phyloP scores from a whole-genome alignment of 495 filamentous ascomycete species.

The Neurospora sp. region DNA sequence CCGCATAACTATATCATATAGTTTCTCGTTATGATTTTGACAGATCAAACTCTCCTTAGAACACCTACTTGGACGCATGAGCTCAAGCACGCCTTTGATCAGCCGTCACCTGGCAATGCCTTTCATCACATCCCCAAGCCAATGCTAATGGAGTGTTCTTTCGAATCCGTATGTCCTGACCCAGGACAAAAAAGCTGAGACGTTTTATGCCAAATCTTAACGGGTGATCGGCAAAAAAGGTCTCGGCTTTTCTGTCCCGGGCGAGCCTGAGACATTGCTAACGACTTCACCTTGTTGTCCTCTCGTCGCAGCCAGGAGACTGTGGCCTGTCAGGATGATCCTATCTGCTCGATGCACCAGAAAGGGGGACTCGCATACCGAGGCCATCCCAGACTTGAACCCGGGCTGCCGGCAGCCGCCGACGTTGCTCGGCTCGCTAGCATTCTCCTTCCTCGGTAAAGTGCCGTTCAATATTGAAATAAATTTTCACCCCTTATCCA shows the following conservation, averaged over 20 bases:
- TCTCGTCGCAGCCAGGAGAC: background rate
- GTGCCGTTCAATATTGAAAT: background rate
- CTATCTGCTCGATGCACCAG: background rate
- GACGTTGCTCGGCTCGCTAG: background rate
- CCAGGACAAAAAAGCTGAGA: no score
- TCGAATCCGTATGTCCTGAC: background rate
- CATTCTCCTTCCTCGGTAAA: background rate
- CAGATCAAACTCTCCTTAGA: background rate
- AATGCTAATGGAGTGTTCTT: background rate
- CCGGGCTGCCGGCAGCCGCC: background rate
- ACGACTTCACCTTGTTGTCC: background rate
- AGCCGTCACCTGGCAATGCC: background rate
- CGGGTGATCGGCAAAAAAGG: no score
- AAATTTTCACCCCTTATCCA: background rate
- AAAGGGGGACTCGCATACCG: background rate
- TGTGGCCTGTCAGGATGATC: background rate
- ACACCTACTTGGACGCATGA: background rate
- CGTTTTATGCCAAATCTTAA: no score
- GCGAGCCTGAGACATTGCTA: background rate
- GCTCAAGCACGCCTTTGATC: background rate
- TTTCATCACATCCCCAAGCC: background rate
- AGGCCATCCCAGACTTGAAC: background rate
- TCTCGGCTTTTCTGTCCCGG: no score
- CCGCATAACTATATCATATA: background rate
- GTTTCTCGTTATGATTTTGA: background rate